A percentile compares a stretch with the other conserved stretches of the same genome.
phyloP scores from a whole-genome alignment of 352 stramenopile species.

The Pythium folliculosum region DNA sequence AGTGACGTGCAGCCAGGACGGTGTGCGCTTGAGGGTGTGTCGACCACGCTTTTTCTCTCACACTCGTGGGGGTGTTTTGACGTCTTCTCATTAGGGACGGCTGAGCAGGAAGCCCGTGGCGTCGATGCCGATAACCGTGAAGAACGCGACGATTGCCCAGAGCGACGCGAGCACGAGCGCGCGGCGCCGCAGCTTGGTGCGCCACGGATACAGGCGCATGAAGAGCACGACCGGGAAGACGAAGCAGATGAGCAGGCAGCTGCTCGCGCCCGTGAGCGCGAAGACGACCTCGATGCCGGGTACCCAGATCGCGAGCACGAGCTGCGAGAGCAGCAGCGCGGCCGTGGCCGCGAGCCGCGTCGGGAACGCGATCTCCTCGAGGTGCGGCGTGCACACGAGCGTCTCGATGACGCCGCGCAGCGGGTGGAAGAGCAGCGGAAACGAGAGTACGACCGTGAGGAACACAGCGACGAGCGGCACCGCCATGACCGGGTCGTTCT shows the following conservation, averaged over 20 bases:
- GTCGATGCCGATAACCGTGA: constrained; percentile 32
- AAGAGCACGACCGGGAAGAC: constrained; percentile 73
- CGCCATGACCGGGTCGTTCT: constrained; percentile 70
- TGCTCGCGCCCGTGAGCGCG: constrained; percentile 63
- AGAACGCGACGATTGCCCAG: constrained; percentile 37
- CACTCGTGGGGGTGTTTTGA: background rate
- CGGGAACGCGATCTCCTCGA: constrained; percentile 45
- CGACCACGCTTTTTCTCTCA: background rate
- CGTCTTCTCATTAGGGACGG: background rate
- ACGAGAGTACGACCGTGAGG: constrained; percentile 71
- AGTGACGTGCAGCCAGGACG: background rate
- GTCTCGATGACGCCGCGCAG: constrained; percentile 64
- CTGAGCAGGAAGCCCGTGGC: constrained; percentile 26
- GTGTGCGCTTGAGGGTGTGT: background rate
- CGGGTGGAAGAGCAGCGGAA: constrained; percentile 74
- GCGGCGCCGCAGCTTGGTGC: constrained; percentile 22
- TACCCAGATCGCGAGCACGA: constrained; percentile 57
- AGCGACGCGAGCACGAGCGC: constrained; percentile 39
- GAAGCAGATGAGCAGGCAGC: constrained; percentile 74
- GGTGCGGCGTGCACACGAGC: constrained; percentile 46
- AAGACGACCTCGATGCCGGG: constrained; percentile 74
- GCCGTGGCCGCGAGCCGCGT: constrained; percentile 54
- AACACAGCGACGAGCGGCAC: constrained; percentile 70
- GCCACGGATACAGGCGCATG: constrained; percentile 60
- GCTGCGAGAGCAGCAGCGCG: constrained; percentile 54